Base-by-base conservation (phyloP, 2,329 filamentous ascomycete genomes). In the Beauveria bassiana region DNA sequence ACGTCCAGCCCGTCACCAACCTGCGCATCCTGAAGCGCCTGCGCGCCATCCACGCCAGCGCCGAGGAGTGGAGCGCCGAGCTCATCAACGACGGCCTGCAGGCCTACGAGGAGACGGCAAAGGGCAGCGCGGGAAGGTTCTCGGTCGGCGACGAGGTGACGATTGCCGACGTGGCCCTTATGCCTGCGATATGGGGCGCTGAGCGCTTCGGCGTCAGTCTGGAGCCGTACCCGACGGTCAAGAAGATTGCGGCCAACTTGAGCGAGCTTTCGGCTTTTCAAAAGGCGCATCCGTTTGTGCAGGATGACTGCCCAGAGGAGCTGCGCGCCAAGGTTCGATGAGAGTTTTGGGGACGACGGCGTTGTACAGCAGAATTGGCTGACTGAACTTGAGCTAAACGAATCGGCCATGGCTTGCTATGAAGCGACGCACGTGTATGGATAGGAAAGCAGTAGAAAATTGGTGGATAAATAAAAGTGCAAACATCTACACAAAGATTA, bases 1-100 rank as follows among this genome's bases (percentile, higher is more conserved):
- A 88, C 64, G 76, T 81, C 5, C 85, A 87, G 70, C 85, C 86
- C 6, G 77, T 84, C 1, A 86, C 84, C 1, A 86, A 86, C 65
- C 69, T 83, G 20, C 75, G 78, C 9, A 78, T 85, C 43, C 74
- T 84, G 65, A 77, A 78, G 52, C 75, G 77, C 0, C 74, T 86
- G 2, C 74, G 75, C 4, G 71, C 70, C 0, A 67, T 83, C 0
- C 78, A 77, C 0, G 73, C 71, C 1, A 76, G 75, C 1, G 73
- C 75, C 1, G 75, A 75, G 26, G 71, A 73, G 4, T 86, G 84
- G 83, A 81, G 80, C 38, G 38, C 72, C 46, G 76, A 79, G 59
- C 70, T 84, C 6, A 82, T 83, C 70, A 70, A 71, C 1, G 74
- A 78, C 8, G 84, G 84, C 0, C 71, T 88, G n/a, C 67, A 67